Conservation (phyloP, 2,329 filamentous ascomycete genomes). For the Xylariales sp. region DNA sequence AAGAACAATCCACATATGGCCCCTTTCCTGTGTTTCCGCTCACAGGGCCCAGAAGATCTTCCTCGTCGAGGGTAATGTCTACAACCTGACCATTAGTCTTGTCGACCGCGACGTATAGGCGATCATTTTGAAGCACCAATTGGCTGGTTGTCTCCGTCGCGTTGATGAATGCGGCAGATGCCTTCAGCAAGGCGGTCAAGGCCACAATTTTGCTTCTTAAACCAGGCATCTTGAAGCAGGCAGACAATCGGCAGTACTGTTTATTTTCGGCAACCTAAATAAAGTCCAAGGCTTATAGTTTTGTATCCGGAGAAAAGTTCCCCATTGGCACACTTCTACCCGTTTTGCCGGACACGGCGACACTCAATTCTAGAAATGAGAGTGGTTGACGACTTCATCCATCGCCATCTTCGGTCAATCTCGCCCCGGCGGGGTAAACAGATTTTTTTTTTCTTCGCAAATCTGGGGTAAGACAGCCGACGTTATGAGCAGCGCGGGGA, state of each 20-base stretch:
- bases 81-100: slow-evolving; percentile 53
- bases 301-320: slow-evolving; percentile 22
- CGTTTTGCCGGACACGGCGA: slow-evolving; percentile 28
- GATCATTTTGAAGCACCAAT: slow-evolving; percentile 36
- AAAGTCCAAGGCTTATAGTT: slow-evolving; percentile 16
- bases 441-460: background rate
- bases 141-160: slow-evolving; percentile 27
- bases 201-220: slow-evolving; percentile 23
- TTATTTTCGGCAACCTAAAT: background rate
- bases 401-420: slow-evolving; percentile 28
- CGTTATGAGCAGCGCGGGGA: slow-evolving; percentile 14
- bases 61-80: slow-evolving; percentile 51
- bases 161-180: slow-evolving; percentile 30
- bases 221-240: slow-evolving; percentile 22
- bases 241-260: background rate
- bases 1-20: slow-evolving; percentile 73
- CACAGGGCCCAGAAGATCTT: slow-evolving; percentile 62
- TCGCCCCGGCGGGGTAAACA: slow-evolving; percentile 26
- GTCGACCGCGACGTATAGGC: slow-evolving; percentile 47
- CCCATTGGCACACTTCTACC: slow-evolving; percentile 6
- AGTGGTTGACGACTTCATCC: slow-evolving; percentile 11
- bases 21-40: slow-evolving; percentile 59
- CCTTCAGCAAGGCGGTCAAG: slow-evolving; percentile 19
- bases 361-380: slow-evolving; percentile 13
- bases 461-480: slow-evolving; percentile 13